phyloP scores from a whole-genome alignment of 805 yeast genomes.

The Zygosaccharomyces bailii region DNA sequence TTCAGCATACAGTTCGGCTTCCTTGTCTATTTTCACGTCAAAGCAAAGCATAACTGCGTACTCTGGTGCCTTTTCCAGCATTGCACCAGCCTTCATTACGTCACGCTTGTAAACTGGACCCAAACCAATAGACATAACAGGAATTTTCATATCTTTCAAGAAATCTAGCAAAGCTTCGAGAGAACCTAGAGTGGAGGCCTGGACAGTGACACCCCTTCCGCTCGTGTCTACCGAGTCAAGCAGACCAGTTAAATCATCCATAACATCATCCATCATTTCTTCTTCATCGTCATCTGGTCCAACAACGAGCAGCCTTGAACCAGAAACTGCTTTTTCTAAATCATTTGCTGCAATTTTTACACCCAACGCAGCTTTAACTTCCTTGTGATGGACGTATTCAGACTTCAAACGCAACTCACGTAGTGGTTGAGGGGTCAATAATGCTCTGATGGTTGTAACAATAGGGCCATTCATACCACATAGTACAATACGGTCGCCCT shows the following conservation, averaged over 20 bases:
- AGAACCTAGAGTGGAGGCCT: conserved; percentile 97
- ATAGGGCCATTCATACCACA: conserved; percentile 99
- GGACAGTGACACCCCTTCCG: conserved; percentile 97
- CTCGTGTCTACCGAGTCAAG: conserved; percentile 91
- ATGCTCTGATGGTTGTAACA: conserved; percentile 91
- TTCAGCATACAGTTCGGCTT: conserved; percentile 96
- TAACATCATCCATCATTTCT: conserved; percentile 94
- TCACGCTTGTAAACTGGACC: conserved; percentile 99
- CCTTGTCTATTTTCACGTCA: conserved; percentile 95
- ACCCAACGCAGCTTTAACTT: conserved; percentile 98
- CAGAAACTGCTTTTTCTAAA: conserved; percentile 97
- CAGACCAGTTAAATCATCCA: conserved; percentile 95
- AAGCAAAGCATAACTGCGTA: conserved; percentile 97
- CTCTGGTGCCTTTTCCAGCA: conserved; percentile 96
- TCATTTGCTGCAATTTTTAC: conserved; percentile 98
- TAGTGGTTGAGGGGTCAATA: conserved; percentile 95
- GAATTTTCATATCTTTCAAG: conserved; percentile 97
- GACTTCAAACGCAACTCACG: conserved; percentile 95
- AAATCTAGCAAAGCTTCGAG: conserved; percentile 94
- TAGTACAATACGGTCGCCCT: conserved; percentile 91
- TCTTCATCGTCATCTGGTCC: conserved; percentile 98
- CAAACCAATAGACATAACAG: conserved; percentile 96
- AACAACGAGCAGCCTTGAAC: conserved; percentile 91
- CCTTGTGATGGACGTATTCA: conserved; percentile 94
- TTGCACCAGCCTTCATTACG: conserved; percentile 94